Conservation (phyloP, 1,284 basidiomycete genomes). For the Ustilago loliicola region DNA sequence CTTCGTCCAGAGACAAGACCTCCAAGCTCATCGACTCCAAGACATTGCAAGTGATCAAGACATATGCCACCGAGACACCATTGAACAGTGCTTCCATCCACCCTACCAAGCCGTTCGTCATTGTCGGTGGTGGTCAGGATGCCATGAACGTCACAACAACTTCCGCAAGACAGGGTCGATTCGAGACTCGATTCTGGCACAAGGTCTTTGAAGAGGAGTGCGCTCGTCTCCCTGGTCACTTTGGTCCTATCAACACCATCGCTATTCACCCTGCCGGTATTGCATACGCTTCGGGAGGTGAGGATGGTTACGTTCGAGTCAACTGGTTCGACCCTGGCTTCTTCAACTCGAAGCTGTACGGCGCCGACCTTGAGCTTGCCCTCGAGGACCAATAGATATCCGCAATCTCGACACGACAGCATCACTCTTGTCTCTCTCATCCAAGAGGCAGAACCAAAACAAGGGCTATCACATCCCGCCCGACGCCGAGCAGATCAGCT, state of each 20-base stretch:
- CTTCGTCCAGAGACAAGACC: conserved; percentile 95
- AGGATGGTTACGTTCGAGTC: conserved; percentile 82
- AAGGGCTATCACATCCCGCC: conserved; percentile 1
- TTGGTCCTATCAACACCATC: conserved; percentile 98
- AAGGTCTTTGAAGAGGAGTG: conserved; percentile 98
- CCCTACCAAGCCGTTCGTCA: conserved; percentile 82
- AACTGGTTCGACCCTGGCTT: conserved; percentile 70
- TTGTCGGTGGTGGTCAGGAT: conserved; percentile 93
- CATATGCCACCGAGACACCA: conserved; percentile 91
- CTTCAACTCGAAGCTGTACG: conserved; percentile 68
- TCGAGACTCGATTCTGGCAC: conserved; percentile 99
- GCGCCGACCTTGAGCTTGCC: conserved; percentile 65
- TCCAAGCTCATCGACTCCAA: conserved; percentile 94
- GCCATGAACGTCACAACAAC: conserved; percentile 98
- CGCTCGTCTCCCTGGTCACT: conserved; percentile 81
- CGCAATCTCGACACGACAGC: neutral
- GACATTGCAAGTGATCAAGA: conserved; percentile 90
- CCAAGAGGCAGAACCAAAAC: conserved; percentile 16
- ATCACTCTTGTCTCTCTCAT: neutral
- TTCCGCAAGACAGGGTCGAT: conserved; percentile 91
- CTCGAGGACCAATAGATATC: conserved; percentile 66
- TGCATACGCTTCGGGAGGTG: conserved; percentile 92
- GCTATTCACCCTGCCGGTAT: conserved; percentile 91
- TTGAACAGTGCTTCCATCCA: conserved; percentile 93
- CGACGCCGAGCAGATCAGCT: conserved; percentile 7